Conservation (phyloP, 768 basidiomycete species). For the Neoboletus magnificus region DNA sequence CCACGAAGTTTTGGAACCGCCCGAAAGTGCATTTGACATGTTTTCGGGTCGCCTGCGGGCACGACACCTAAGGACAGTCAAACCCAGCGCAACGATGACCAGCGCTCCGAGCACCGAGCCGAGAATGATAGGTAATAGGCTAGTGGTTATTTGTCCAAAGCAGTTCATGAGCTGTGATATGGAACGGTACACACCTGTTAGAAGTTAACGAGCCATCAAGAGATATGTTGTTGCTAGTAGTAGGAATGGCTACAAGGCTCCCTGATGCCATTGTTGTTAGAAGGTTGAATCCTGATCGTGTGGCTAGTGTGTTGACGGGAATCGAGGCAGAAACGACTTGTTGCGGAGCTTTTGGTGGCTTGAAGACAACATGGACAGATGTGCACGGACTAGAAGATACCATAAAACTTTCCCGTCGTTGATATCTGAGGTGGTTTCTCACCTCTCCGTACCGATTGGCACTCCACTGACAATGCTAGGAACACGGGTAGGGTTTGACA, state of each 20-base stretch:
- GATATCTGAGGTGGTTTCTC: background rate
- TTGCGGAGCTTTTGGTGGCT: background rate
- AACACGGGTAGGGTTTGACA: background rate
- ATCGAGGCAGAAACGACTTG: background rate
- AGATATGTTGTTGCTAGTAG: background rate
- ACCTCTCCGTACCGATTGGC: slow-evolving; percentile 4
- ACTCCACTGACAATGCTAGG: background rate
- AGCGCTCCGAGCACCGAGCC: slow-evolving; percentile 4
- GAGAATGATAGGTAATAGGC: slow-evolving; percentile 13
- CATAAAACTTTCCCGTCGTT: background rate
- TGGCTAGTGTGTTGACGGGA: background rate
- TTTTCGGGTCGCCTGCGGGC: background rate
- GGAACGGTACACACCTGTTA: slow-evolving; percentile 8
- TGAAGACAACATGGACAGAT: background rate
- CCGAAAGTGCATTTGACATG: background rate
- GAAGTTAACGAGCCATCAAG: background rate
- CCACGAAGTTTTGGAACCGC: background rate
- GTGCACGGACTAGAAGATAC: background rate
- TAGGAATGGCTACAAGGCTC: background rate
- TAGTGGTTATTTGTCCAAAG: slow-evolving; percentile 4
- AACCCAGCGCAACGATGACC: slow-evolving; percentile 4
- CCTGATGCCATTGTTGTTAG: slow-evolving; percentile 4
- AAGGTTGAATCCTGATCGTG: background rate
- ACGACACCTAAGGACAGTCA: slow-evolving; percentile 3
- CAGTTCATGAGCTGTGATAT: background rate